Evolutionary conservation across 1,284 basidiomycete genomes (phyloP), one percentile per base, ranked within the genome.

Genomic region (Microstroma glucosiphilum): DNA sequence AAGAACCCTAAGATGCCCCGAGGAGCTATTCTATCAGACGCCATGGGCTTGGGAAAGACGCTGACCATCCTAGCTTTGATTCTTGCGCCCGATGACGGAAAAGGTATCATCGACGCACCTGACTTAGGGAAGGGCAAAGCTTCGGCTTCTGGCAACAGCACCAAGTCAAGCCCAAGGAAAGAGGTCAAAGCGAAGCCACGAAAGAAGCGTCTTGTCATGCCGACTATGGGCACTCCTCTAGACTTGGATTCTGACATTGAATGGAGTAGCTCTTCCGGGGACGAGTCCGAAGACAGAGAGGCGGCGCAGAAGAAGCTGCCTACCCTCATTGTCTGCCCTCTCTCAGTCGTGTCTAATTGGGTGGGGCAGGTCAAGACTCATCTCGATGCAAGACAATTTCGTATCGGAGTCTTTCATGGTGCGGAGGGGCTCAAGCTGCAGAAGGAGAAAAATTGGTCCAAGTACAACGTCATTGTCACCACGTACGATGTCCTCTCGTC

Each of bases 321-420:
- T 4, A 66, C 60, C 58, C 21, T 63, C 41, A n/a, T 71, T 92
- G 91, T 94, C 42, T 88, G 86, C 19, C 92, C 92, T 0, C 84
- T 93, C 19, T 92, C 90, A 0, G 86, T 94, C 1, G 80, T 93
- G 6, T 90, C 89, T 13, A 94, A 94, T 73, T 94, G 91, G 91
- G 87, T 89, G 73, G 88, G 89, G 70, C 92, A 94, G 78, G 86
- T 64, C 57, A 51, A 63, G 42, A 42, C 51, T 46, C 64, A 65
- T 37, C 30, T 37, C 30, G 30, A 37, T 37, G 42, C 40, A 23
- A 30, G 40, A 17, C 83, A 30, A 90, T 92, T 60, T 90, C 92
- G 68, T 86, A 89, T 60, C 66, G 67, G 56, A 66, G 69, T 43
- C 67, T 81, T 80, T 11, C 81, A 81, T 23, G 86, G 85, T 6